Evolutionary conservation across 2,329 filamentous ascomycete species (phyloP).

Genomic region (Elsinoe australis): DNA sequence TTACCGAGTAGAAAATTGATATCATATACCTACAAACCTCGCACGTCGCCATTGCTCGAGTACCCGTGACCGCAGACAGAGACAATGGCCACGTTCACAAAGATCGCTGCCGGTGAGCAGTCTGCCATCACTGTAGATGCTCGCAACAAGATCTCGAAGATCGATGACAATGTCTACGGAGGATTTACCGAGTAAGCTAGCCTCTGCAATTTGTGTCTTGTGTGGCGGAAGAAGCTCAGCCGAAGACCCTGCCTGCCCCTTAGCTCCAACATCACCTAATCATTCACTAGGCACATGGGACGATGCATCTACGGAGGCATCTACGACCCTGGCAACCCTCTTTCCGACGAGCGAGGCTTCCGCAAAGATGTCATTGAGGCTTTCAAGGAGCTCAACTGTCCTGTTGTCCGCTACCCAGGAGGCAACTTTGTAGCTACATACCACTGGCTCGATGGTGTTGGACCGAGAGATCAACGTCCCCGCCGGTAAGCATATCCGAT

Average conservation of each 20-base stretch:
- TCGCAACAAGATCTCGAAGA: slow-evolving; percentile 58
- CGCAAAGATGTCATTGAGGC: slow-evolving; percentile 70
- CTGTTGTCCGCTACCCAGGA: slow-evolving; percentile 72
- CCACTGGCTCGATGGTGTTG: slow-evolving; percentile 76
- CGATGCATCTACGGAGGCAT: slow-evolving; percentile 82
- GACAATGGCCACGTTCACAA: slow-evolving; percentile 74
- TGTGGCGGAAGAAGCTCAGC: too few species aligned
- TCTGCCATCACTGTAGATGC: slow-evolving; percentile 61
- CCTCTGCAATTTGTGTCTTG: neutral
- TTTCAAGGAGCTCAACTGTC: slow-evolving; percentile 64
- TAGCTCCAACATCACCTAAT: too few species aligned
- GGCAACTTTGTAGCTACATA: slow-evolving; percentile 82
- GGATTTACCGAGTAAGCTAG: slow-evolving; percentile 69
- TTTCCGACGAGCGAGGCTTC: slow-evolving; percentile 69
- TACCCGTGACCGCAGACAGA: too few species aligned
- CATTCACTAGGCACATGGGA: slow-evolving; percentile 87
- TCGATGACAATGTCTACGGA: slow-evolving; percentile 74
- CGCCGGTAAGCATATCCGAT: slow-evolving; percentile 16
- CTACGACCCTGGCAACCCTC: slow-evolving; percentile 65
- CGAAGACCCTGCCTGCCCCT: too few species aligned
- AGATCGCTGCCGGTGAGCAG: slow-evolving; percentile 52
- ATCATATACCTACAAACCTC: too few species aligned
- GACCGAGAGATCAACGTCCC: slow-evolving; percentile 62
- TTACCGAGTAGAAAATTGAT: too few species aligned
- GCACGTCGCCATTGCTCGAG: too few species aligned